Evolutionary conservation across 1,284 basidiomycete genomes (phyloP).

Genomic region (Ceratobasidium sp.): DNA sequence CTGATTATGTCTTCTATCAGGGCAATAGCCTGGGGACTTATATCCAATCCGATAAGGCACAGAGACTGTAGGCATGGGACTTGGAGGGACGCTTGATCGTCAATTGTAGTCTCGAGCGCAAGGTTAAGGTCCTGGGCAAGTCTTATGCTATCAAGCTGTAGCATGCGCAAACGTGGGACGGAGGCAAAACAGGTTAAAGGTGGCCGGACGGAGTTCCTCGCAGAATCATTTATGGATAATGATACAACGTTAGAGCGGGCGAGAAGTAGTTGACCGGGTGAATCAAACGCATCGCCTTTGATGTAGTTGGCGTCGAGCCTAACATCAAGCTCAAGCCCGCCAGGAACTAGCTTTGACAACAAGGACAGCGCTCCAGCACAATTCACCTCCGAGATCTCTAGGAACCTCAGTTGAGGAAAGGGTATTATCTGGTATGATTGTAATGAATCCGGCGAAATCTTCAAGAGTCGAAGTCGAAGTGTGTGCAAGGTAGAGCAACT

Average conservation of each 20-base stretch:
- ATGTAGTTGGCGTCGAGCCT: neutral
- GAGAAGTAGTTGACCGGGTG: neutral
- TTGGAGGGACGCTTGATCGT: too few relatives aligned
- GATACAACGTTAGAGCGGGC: neutral
- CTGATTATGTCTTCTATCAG: too few relatives aligned
- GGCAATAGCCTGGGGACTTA: too few relatives aligned
- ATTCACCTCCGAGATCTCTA: neutral
- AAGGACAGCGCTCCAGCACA: neutral
- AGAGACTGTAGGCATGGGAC: too few relatives aligned
- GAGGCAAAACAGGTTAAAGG: neutral
- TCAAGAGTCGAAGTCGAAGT: neutral
- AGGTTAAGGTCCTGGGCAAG: too few relatives aligned
- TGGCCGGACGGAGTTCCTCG: neutral
- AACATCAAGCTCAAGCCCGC: neutral
- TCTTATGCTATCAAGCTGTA: neutral
- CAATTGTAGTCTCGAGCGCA: too few relatives aligned
- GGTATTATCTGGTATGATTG: neutral
- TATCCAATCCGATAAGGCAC: too few relatives aligned
- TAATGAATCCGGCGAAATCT: neutral
- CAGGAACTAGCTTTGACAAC: neutral
- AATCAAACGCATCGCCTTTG: neutral
- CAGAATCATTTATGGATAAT: neutral
- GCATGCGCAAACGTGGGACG: neutral
- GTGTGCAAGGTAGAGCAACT: neutral
- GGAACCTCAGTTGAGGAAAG: neutral